Base-by-base conservation (phyloP, 352 stramenopile species). In the Globisporangium iwayamae region DNA sequence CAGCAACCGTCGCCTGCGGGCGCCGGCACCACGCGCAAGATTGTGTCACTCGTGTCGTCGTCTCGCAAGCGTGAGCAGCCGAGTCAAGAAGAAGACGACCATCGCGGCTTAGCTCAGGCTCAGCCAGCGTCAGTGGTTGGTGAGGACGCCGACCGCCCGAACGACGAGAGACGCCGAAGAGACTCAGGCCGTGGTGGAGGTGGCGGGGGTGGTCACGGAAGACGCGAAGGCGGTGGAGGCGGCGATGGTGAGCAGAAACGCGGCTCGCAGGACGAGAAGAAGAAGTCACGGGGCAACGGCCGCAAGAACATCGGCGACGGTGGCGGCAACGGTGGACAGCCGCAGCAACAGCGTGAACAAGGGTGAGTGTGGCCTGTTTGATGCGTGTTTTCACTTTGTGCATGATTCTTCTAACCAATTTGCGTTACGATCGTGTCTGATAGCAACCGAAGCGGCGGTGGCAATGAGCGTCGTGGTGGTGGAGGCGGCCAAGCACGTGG, bases 31-130 rank as follows among this genome's bases (percentile, higher is more conserved):
- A n/a, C 46, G 28, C 73, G 82, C 30, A 94, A 94, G 62, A 94
- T 94, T 18, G 81, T 94, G 54, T 91, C 85, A 51, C 69, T 94
- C 11, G 80, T 91, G 51, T 86, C 82, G 14, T 78, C 76, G 28
- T 79, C 76, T 8, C 82, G 83, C 32, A 92, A 94, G 71, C 79
- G 85, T 14, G 85, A 92, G 43, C 79, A 38, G 22, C 39, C n/a
- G 56, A 60, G 45, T 22, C 30, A 46, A 4, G 34, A 58, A 30
- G 69, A 78, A 1, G 46, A 41, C 16, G 59, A 52, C 0, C 46
- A 38, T 18, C 60, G 59, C 16, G 48, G 28, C 25, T 46, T 32
- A 9, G 14, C 45, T 22, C 38, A 32, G 51, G 64, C 18, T 14
- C n/a, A 51, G 4, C 32, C 22, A 9, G 28, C 59, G 14, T 34